A percentile compares a stretch with the other conserved stretches of the same genome.
Evolutionary conservation across 2,329 filamentous ascomycete genomes (phyloP).

Genomic region (Fusarium sp.): DNA sequence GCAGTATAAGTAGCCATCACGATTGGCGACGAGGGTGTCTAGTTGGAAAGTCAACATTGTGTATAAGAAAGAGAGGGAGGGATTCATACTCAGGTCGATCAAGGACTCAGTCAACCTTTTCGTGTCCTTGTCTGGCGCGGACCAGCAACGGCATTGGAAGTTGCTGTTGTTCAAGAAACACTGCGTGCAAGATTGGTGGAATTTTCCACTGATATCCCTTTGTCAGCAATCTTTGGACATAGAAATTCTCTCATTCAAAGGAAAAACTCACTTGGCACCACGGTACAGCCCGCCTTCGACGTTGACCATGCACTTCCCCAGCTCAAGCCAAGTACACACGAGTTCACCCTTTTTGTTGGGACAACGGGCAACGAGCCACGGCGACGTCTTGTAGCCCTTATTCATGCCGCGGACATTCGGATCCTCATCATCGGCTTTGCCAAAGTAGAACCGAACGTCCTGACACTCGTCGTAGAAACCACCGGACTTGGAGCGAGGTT

Average conservation of each 20-base stretch:
- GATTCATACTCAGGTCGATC: constrained; percentile 28
- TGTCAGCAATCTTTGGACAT: background rate
- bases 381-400: constrained; percentile 27
- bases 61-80: fast-evolving
- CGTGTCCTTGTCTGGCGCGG: background rate
- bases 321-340: constrained; percentile 33
- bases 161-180: constrained; percentile 11
- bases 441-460: constrained; percentile 37
- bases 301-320: constrained; percentile 41
- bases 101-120: constrained; percentile 1
- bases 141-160: constrained; percentile 33
- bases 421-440: constrained; percentile 24
- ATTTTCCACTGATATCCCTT: constrained; percentile 16
- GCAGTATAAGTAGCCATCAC: constrained; percentile 35
- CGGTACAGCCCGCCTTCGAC: constrained; percentile 21
- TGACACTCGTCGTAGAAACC: constrained; percentile 35
- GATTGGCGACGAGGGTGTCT: constrained; percentile 34
- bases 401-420: constrained; percentile 2
- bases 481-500: constrained; percentile 9
- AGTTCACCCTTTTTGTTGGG: constrained; percentile 25
- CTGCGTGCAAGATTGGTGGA: constrained; percentile 31
- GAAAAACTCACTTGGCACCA: constrained; percentile 5
- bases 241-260: background rate
- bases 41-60: background rate
- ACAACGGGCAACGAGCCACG: constrained; percentile 33